These are phyloP conservation scores for Sphagnum magellanicum DNA, from an alignment of 228 moss, liverwort and hornwort species.

Conservation along the genomic window DNA sequence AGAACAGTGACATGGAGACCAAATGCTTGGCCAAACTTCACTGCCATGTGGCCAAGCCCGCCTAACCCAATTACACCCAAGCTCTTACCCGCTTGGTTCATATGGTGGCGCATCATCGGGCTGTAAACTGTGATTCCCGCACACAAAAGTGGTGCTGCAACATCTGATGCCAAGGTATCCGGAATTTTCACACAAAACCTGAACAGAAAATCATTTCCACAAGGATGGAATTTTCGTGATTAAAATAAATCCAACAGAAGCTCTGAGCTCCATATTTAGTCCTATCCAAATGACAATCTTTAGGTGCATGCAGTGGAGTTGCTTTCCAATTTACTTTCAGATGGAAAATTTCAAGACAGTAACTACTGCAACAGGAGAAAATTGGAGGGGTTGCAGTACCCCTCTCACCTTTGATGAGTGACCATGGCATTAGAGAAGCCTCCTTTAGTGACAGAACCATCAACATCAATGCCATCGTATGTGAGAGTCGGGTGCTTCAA, in stretches of 20 bases:
- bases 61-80: conserved; percentile 58
- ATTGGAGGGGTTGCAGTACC: too few species aligned
- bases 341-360: not conserved
- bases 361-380: too few species aligned
- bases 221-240: not conserved
- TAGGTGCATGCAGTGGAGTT: not conserved
- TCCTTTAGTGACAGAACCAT: conserved; percentile 36
- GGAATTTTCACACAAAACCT: conserved; percentile 48
- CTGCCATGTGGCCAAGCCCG: conserved; percentile 52
- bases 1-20: conserved; percentile 54
- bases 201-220: not conserved
- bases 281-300: not conserved
- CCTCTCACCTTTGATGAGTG: conserved; percentile 21
- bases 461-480: conserved; percentile 25
- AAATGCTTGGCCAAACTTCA: conserved; percentile 60
- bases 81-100: conserved; percentile 41
- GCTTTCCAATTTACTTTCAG: not conserved
- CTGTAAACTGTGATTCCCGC: conserved; percentile 61
- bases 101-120: conserved; percentile 48
- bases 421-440: conserved; percentile 46
- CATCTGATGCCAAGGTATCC: conserved; percentile 26
- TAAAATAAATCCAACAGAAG: not conserved
- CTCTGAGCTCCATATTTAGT: not conserved
- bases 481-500: conserved; percentile 6
- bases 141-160: conserved; percentile 52